Conservation (phyloP, 257 asterid species). For the Coffea eugenioides region DNA sequence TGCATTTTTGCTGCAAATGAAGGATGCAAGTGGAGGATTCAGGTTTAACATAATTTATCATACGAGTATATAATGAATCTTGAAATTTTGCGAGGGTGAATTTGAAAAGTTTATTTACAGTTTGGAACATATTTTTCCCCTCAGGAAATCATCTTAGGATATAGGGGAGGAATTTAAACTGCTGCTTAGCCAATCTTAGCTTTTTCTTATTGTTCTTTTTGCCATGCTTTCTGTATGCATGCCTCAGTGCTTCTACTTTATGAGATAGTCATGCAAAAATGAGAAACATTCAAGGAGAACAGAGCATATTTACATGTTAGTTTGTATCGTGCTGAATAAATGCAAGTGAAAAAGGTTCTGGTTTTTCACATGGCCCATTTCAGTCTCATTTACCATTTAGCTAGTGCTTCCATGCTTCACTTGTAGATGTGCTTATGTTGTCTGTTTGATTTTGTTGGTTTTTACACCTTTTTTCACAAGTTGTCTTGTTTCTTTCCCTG, state of each 20-base stretch:
- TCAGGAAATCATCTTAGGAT: not conserved
- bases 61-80: not conserved
- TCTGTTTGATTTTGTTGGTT: too few relatives aligned
- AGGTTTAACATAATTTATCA: slow-evolving; percentile 46
- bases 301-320: not conserved
- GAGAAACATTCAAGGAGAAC: not conserved
- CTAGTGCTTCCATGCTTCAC: too few relatives aligned
- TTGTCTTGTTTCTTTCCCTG: too few relatives aligned
- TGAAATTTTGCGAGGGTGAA: not conserved
- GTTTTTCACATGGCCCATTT: too few relatives aligned
- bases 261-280: not conserved
- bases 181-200: too few relatives aligned
- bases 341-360: not conserved
- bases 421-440: too few relatives aligned
- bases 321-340: not conserved
- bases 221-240: too few relatives aligned
- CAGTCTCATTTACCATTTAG: too few relatives aligned
- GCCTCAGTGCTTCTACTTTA: not conserved
- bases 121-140: too few relatives aligned
- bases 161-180: too few relatives aligned
- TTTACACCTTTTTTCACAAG: too few relatives aligned
- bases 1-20: slow-evolving; percentile 70
- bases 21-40: slow-evolving; percentile 90
- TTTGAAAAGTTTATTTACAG: not conserved
- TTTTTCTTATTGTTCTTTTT: too few relatives aligned